These are phyloP conservation scores for Xylariales sp. DNA, from an alignment of 2,329 filamentous ascomycete genomes.

Conservation along the genomic window DNA sequence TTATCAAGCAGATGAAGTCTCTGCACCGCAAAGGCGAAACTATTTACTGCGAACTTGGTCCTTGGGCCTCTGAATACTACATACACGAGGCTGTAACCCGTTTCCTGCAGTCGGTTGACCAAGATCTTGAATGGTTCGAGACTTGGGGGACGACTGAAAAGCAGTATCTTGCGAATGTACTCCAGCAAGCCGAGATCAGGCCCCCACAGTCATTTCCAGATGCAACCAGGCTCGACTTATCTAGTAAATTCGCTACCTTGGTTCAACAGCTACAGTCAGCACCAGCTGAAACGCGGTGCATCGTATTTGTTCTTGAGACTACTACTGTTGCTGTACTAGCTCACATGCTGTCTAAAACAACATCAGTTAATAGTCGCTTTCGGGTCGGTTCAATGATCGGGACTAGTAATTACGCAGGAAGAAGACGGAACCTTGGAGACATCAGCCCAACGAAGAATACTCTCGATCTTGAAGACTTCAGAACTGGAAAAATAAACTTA, in stretches of 20 bases:
- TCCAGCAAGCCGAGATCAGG: slow-evolving; percentile 53
- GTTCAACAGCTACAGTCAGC: slow-evolving; percentile 61
- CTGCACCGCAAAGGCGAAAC: slow-evolving; percentile 63
- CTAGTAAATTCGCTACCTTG: slow-evolving; percentile 68
- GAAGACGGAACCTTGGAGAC: slow-evolving; percentile 56
- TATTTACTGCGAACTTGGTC: slow-evolving; percentile 69
- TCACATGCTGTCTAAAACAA: slow-evolving; percentile 66
- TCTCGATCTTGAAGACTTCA: slow-evolving; percentile 63
- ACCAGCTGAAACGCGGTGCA: slow-evolving; percentile 62
- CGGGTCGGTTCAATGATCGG: slow-evolving; percentile 68
- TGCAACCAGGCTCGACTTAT: slow-evolving; percentile 53
- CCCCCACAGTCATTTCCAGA: slow-evolving; percentile 38
- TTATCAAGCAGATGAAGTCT: slow-evolving; percentile 65
- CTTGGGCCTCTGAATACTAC: slow-evolving; percentile 77
- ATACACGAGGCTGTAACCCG: slow-evolving; percentile 62
- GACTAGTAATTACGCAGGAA: slow-evolving; percentile 54
- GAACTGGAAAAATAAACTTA: slow-evolving; percentile 64
- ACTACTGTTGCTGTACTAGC: slow-evolving; percentile 70
- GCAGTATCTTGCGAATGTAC: slow-evolving; percentile 63
- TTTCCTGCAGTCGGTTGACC: slow-evolving; percentile 45
- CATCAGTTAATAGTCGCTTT: slow-evolving; percentile 59
- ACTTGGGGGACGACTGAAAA: slow-evolving; percentile 64
- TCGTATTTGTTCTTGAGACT: slow-evolving; percentile 76
- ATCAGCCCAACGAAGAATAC: slow-evolving; percentile 44
- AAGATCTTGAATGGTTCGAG: slow-evolving; percentile 49